These are phyloP conservation scores for Aspergillus latus DNA, from an alignment of 2,329 filamentous ascomycete species.

Conservation along the genomic window DNA sequence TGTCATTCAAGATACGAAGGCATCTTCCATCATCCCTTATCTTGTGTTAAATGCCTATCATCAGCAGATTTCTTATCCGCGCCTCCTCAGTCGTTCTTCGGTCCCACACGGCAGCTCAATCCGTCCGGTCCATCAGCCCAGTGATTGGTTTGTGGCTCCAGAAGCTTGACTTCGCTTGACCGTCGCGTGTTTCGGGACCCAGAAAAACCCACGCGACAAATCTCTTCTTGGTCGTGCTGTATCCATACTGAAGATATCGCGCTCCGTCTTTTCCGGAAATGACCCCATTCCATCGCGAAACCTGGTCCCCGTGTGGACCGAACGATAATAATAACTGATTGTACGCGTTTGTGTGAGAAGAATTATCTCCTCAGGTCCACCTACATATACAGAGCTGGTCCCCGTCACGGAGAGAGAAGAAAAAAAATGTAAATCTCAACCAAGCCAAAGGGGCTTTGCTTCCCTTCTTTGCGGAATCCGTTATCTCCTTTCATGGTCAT, in stretches of 20 bases:
- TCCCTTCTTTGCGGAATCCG: background rate
- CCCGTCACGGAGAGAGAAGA: background rate
- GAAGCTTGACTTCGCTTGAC: slow-evolving; percentile 10
- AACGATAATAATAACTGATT: slow-evolving; percentile 4
- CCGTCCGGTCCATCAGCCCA: background rate
- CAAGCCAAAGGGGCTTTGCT: slow-evolving; percentile 6
- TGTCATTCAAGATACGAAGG: background rate
- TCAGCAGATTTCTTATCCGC: slow-evolving; percentile 3
- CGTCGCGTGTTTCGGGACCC: slow-evolving; percentile 3
- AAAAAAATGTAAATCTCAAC: slow-evolving; percentile 6
- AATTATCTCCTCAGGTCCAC: slow-evolving; percentile 7
- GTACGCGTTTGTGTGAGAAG: background rate
- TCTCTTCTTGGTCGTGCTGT: background rate
- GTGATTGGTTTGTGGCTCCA: background rate
- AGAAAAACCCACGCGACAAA: slow-evolving; percentile 2
- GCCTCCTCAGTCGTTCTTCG: background rate
- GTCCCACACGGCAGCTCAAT: slow-evolving; percentile 1
- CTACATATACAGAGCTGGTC: slow-evolving; percentile 1
- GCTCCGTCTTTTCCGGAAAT: background rate
- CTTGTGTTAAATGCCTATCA: slow-evolving; percentile 5
- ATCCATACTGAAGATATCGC: slow-evolving; percentile 6
- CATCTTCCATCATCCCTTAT: background rate
- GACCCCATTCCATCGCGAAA: background rate
- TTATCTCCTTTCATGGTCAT: background rate
- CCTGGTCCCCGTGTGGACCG: slow-evolving; percentile 2